phyloP scores from a whole-genome alignment of 1,284 basidiomycete species.

The Leucoagaricus sp. region DNA sequence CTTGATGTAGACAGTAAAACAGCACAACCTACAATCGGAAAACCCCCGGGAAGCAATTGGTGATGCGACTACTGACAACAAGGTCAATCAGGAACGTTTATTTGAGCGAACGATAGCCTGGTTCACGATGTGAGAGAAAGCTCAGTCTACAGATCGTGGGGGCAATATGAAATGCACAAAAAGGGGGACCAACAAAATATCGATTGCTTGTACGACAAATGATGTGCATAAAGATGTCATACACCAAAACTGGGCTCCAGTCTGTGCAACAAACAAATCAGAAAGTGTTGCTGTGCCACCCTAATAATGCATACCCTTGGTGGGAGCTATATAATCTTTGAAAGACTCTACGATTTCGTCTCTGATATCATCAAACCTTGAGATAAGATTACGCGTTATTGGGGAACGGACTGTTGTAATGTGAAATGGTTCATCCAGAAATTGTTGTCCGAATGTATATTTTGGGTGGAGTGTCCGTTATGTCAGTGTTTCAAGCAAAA shows the following conservation, averaged over 20 bases:
- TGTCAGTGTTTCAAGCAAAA: neutral
- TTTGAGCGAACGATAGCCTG: slow-evolving; percentile 39
- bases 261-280: slow-evolving; percentile 28
- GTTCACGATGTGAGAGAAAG: slow-evolving; percentile 30
- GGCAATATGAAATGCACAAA: slow-evolving; percentile 28
- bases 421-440: slow-evolving; percentile 11
- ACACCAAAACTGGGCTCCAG: slow-evolving; percentile 38
- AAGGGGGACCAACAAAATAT: slow-evolving; percentile 36
- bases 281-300: slow-evolving; percentile 21
- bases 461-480: slow-evolving; percentile 1
- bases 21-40: slow-evolving; percentile 37
- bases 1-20: neutral
- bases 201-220: slow-evolving; percentile 40
- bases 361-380: slow-evolving; percentile 14
- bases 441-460: slow-evolving; percentile 3
- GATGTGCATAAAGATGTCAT: slow-evolving; percentile 36
- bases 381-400: slow-evolving; percentile 7
- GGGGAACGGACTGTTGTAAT: slow-evolving; percentile 8
- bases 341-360: slow-evolving; percentile 16
- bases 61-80: slow-evolving; percentile 26
- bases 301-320: slow-evolving; percentile 1
- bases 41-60: slow-evolving; percentile 38
- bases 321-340: slow-evolving; percentile 12
- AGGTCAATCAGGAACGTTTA: slow-evolving; percentile 39
- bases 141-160: neutral